Conservation (phyloP, 495 filamentous ascomycete genomes). For the Cenococcum geophilum region DNA sequence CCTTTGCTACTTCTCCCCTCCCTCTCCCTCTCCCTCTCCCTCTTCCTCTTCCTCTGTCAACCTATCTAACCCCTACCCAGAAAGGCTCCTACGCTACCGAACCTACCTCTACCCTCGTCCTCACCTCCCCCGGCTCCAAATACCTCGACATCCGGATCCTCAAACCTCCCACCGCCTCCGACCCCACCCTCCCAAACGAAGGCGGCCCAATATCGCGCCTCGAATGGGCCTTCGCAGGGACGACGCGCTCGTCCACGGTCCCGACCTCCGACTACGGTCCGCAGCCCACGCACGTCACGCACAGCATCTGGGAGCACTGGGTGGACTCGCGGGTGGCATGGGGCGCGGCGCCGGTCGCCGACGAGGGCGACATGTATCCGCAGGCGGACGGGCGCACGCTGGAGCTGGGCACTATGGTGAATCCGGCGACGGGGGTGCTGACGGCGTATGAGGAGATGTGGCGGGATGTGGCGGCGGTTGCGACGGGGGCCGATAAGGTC, state of each 20-base stretch:
- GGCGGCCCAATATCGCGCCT: slow-evolving; percentile 3
- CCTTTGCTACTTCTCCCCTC: slow-evolving; percentile 18
- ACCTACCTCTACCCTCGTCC: slow-evolving; percentile 28
- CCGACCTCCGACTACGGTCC: background rate
- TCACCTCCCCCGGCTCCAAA: slow-evolving; percentile 8
- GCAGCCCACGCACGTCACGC: background rate
- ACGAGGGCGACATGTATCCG: slow-evolving; percentile 25
- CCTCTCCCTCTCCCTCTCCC: slow-evolving; percentile 18
- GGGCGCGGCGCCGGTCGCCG: slow-evolving; percentile 7
- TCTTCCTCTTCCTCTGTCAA: slow-evolving; percentile 2
- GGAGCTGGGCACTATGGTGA: slow-evolving; percentile 12
- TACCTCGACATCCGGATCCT: slow-evolving; percentile 28
- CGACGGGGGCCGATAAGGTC: background rate
- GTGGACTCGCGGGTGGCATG: slow-evolving; percentile 9
- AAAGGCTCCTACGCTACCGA: slow-evolving; percentile 4
- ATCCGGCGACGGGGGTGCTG: background rate
- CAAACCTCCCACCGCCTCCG: slow-evolving; percentile 3
- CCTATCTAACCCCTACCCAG: slow-evolving; percentile 15
- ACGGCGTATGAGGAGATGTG: slow-evolving; percentile 28
- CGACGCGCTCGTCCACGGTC: background rate
- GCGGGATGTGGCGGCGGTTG: slow-evolving; percentile 13
- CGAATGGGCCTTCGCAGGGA: slow-evolving; percentile 28
- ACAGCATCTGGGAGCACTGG: slow-evolving; percentile 25
- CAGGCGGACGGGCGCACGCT: slow-evolving; percentile 4
- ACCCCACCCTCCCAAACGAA: background rate